A percentile compares a stretch with the other conserved stretches of the same genome.
Evolutionary conservation across 2,329 filamentous ascomycete genomes (phyloP).

Genomic region (Colletotrichum zoysiae): DNA sequence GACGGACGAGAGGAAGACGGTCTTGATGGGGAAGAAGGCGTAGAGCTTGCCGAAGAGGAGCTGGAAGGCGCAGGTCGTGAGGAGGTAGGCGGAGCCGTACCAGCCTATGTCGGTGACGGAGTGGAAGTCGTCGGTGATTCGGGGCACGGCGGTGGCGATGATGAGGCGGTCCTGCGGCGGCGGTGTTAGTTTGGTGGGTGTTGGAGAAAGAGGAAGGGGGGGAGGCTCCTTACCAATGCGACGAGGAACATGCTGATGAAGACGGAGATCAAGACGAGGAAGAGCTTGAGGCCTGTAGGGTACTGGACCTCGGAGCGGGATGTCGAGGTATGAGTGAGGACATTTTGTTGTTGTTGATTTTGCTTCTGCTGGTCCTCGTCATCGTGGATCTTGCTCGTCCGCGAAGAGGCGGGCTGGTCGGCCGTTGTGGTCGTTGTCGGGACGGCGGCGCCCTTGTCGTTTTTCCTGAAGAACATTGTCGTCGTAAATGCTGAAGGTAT

Average conservation of each 20-base stretch:
- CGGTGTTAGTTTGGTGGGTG: background rate
- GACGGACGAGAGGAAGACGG: constrained; percentile 45
- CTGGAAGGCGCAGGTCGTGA: constrained; percentile 49
- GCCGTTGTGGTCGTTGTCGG: background rate
- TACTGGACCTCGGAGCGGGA: constrained; percentile 31
- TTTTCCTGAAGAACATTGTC: constrained; percentile 35
- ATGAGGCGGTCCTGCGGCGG: constrained; percentile 51
- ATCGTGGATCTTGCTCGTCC: constrained; percentile 33
- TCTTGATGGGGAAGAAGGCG: constrained; percentile 47
- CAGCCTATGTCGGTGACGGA: constrained; percentile 48
- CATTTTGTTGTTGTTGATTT: background rate
- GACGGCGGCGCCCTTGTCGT: constrained; percentile 19
- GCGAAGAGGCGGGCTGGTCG: constrained; percentile 20
- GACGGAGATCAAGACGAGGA: constrained; percentile 36
- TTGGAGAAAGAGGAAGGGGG: background rate
- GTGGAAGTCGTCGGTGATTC: constrained; percentile 50
- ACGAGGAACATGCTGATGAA: constrained; percentile 42
- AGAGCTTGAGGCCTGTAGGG: constrained; percentile 42
- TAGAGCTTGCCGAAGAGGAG: constrained; percentile 50
- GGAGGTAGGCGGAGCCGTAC: constrained; percentile 49
- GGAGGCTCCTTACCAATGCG: constrained; percentile 22
- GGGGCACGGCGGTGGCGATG: constrained; percentile 54
- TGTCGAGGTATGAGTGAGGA: constrained; percentile 15
- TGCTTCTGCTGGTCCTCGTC: constrained; percentile 1
- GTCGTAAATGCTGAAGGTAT: background rate